Conservation (phyloP, 108 stramenopile species). For the Aurantiochytrium sp. region DNA sequence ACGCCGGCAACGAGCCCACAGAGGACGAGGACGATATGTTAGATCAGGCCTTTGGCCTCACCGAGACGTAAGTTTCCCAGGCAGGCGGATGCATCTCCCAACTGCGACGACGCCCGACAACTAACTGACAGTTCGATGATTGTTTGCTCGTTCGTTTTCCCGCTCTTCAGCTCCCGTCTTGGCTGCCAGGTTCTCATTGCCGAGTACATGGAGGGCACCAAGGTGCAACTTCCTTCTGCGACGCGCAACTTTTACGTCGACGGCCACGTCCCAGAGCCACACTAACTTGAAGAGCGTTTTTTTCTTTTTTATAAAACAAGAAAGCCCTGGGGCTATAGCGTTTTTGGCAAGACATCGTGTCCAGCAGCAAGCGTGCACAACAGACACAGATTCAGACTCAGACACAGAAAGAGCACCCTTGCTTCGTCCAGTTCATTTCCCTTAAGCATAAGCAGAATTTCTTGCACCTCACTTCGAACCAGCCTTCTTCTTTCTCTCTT, state of each 20-base stretch:
- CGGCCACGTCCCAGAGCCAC: constrained; percentile 93
- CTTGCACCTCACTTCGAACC: too few relatives aligned
- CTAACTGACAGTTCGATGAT: neutral
- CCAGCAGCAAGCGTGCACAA: too few relatives aligned
- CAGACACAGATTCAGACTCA: too few relatives aligned
- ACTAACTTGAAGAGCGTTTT: constrained; percentile 45
- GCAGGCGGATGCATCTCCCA: too few relatives aligned
- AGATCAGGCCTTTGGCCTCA: constrained; percentile 93
- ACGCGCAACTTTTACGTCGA: constrained; percentile 97
- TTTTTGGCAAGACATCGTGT: too few relatives aligned
- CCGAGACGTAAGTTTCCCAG: constrained; percentile 46
- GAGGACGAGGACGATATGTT: constrained; percentile 92
- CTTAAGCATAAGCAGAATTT: too few relatives aligned
- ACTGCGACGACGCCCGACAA: too few relatives aligned
- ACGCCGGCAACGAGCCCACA: constrained; percentile 34
- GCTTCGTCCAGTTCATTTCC: too few relatives aligned
- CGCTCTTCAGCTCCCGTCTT: constrained; percentile 57
- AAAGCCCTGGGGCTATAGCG: too few relatives aligned
- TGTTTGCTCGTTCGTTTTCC: neutral
- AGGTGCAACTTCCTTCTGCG: constrained; percentile 73
- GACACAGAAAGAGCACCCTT: too few relatives aligned
- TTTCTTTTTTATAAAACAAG: neutral
- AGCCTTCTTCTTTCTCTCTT: too few relatives aligned
- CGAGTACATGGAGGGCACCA: constrained; percentile 81
- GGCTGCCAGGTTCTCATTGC: constrained; percentile 84